phyloP scores from a whole-genome alignment of 140 eudicot species.

The Cichorium intybus region DNA sequence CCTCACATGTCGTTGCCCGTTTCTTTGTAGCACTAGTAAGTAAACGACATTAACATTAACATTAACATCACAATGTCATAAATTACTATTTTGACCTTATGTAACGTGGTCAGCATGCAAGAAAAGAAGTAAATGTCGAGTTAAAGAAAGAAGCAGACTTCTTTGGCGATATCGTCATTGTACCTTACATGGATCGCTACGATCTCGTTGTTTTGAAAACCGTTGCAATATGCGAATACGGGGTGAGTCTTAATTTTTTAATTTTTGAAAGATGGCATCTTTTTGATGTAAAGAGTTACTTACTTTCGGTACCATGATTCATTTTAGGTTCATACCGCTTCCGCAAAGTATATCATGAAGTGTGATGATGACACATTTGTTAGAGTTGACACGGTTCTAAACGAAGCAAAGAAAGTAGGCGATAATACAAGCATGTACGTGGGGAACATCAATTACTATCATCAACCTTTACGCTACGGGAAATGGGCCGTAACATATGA shows the following conservation, averaged over 20 bases:
- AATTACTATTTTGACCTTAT: background rate
- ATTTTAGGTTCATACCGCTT: slow-evolving; percentile 65
- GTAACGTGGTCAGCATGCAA: slow-evolving; percentile 52
- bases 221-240: slow-evolving; percentile 86
- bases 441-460: slow-evolving; percentile 90
- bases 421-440: slow-evolving; percentile 62
- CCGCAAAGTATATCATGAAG: slow-evolving; percentile 86
- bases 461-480: slow-evolving; percentile 84
- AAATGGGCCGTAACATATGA: slow-evolving; percentile 99
- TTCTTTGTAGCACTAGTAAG: slow-evolving; percentile 95
- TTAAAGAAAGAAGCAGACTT: slow-evolving; percentile 90
- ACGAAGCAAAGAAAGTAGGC: slow-evolving; percentile 57
- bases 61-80: background rate
- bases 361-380: slow-evolving; percentile 97
- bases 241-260: slow-evolving; percentile 46
- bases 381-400: slow-evolving; percentile 69
- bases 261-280: background rate
- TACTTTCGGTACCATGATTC: background rate
- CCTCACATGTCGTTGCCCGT: slow-evolving; percentile 80
- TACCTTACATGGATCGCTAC: slow-evolving; percentile 93
- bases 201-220: slow-evolving; percentile 94
- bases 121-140: slow-evolving; percentile 85
- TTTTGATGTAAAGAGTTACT: background rate
- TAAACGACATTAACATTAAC: background rate
- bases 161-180: slow-evolving; percentile 89